Percentiles rank a stretch among this genome's conserved stretches.
Evolutionary conservation across 75 land plant species (phyloP).

Genomic region (Gnetum montanum): DNA sequence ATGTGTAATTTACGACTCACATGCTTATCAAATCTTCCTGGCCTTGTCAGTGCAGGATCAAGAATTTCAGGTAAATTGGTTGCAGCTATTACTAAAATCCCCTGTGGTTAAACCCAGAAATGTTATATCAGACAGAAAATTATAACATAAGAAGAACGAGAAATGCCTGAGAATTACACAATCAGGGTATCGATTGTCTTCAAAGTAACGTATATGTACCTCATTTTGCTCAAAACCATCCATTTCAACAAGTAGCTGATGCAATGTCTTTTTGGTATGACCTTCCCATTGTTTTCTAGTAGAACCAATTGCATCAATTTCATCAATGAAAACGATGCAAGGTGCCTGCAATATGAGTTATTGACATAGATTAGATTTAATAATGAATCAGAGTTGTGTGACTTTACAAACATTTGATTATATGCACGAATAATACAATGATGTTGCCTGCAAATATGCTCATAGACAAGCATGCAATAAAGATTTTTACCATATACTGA

Average conservation of each 20-base stretch:
- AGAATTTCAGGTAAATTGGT: slow-evolving; percentile 98
- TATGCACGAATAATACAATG: no score
- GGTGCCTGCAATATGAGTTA: slow-evolving; percentile 96
- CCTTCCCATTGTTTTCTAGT: slow-evolving; percentile 99
- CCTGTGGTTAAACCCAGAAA: slow-evolving; percentile 48
- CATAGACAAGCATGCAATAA: no score
- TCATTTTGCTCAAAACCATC: slow-evolving; percentile 99
- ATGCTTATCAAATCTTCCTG: slow-evolving; percentile 99
- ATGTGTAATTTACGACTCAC: no score
- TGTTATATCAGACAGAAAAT: no score
- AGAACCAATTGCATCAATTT: slow-evolving; percentile 98
- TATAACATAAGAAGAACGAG: no score
- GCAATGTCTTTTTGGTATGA: slow-evolving; percentile 96
- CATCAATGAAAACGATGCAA: slow-evolving; percentile 98
- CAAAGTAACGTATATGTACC: slow-evolving; percentile 37
- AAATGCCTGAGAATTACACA: no score
- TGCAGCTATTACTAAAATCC: slow-evolving; percentile 94
- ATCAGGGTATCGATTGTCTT: no score
- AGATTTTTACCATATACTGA: no score
- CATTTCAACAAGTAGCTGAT: slow-evolving; percentile 99
- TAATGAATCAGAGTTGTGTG: no score
- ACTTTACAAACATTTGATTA: no score
- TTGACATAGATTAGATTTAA: no score
- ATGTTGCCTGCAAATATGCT: no score
- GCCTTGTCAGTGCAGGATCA: slow-evolving; percentile 97